A percentile compares a stretch with the other conserved stretches of the same genome.
phyloP scores from a whole-genome alignment of 495 filamentous ascomycete species.

The Trichoderma erinaceum region DNA sequence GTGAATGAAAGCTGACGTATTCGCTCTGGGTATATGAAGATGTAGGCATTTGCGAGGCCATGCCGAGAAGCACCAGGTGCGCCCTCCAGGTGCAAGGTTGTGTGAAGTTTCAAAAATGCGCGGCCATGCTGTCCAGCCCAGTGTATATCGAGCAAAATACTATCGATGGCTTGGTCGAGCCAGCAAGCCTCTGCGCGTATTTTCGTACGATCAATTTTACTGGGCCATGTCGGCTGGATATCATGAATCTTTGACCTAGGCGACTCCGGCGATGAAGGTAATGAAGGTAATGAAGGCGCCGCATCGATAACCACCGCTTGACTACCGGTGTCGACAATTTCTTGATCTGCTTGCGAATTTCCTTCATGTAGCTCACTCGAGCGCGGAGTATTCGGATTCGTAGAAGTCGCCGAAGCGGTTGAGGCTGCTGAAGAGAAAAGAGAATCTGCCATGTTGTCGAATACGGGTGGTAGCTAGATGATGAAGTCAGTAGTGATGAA shows the following conservation, averaged over 20 bases:
- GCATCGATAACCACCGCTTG: neutral
- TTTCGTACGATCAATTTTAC: neutral
- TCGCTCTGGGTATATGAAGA: neutral
- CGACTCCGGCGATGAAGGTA: neutral
- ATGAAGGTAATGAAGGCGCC: neutral
- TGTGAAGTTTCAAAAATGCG: conserved; percentile 2
- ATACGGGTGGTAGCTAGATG: neutral
- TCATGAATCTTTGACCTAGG: neutral
- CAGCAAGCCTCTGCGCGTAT: neutral
- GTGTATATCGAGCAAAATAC: neutral
- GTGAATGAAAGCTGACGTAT: neutral
- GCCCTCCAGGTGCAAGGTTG: neutral
- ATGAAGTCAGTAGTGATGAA: neutral
- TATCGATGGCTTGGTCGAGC: neutral
- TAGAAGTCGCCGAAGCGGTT: neutral
- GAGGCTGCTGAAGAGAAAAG: neutral
- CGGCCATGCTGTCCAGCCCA: neutral
- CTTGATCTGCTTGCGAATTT: neutral
- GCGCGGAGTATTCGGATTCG: neutral
- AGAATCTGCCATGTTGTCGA: neutral
- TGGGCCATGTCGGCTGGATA: neutral
- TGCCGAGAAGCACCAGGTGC: neutral
- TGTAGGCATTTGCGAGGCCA: neutral
- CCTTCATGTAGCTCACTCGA: neutral
- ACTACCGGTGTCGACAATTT: neutral